These are phyloP conservation scores for Colletotrichum ledebouriae DNA, from an alignment of 2,329 filamentous ascomycete genomes.

Conservation along the genomic window DNA sequence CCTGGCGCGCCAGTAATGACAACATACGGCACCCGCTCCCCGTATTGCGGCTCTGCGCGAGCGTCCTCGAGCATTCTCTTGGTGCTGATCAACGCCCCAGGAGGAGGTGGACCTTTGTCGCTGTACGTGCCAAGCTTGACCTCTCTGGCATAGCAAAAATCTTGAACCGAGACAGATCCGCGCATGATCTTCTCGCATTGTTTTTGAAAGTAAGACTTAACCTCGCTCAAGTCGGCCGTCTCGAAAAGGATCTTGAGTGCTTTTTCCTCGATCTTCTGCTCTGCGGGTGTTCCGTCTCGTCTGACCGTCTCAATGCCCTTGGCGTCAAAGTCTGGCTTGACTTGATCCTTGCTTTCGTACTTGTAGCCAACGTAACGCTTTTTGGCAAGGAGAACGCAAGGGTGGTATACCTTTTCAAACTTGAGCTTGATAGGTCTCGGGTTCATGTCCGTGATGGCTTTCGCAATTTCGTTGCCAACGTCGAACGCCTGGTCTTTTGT, in stretches of 20 bases:
- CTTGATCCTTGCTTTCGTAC: constrained; percentile 84
- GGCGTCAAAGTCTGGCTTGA: constrained; percentile 90
- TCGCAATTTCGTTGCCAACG: constrained; percentile 92
- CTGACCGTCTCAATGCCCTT: constrained; percentile 98
- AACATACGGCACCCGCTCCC: constrained; percentile 94
- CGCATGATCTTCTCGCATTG: constrained; percentile 95
- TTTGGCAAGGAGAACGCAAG: constrained; percentile 93
- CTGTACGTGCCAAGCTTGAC: constrained; percentile 92
- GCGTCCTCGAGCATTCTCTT: constrained; percentile 89
- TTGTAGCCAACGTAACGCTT: constrained; percentile 99
- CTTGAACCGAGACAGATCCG: constrained; percentile 88
- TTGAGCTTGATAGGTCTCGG: constrained; percentile 94
- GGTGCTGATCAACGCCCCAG: constrained; percentile 89
- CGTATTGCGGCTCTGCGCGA: constrained; percentile 90
- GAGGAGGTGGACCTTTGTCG: constrained; percentile 82
- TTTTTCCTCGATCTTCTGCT: constrained; percentile 97
- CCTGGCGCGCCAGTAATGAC: constrained; percentile 91
- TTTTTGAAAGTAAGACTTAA: constrained; percentile 90
- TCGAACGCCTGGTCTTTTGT: constrained; percentile 90
- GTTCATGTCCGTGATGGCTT: constrained; percentile 88
- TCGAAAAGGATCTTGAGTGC: constrained; percentile 90
- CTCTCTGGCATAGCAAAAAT: constrained; percentile 96
- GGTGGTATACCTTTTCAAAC: constrained; percentile 98
- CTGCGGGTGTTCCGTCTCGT: constrained; percentile 92
- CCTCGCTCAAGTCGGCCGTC: constrained; percentile 87